Evolutionary conservation across 1,139 yeast genomes (phyloP).

Genomic region (Suhomyces bribrorum): DNA sequence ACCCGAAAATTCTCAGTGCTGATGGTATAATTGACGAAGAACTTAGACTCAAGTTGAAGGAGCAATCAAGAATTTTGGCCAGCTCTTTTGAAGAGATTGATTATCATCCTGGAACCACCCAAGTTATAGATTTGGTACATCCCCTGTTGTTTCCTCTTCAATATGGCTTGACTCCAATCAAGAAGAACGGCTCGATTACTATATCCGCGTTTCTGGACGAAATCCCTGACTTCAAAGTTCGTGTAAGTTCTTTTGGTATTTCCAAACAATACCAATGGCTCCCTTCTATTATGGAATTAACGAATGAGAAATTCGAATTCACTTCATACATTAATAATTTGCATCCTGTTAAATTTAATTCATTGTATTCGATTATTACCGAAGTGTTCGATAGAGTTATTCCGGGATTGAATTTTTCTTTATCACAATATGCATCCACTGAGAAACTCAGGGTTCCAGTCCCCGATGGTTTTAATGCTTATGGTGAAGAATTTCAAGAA

Average conservation of each 20-base stretch:
- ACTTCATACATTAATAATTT: conserved; percentile 43
- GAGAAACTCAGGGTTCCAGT: conserved; percentile 20
- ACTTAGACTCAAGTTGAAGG: too few relatives aligned
- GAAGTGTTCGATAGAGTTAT: conserved; percentile 28
- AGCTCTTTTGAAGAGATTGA: conserved; percentile 24
- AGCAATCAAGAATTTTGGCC: conserved; percentile 16
- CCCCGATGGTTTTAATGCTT: conserved; percentile 19
- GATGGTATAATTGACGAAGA: too few relatives aligned
- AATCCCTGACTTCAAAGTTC: too few relatives aligned
- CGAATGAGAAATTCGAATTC: conserved; percentile 19
- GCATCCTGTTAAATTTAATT: conserved; percentile 29
- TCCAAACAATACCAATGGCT: too few relatives aligned
- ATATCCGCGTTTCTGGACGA: too few relatives aligned
- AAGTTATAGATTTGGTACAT: conserved; percentile 44
- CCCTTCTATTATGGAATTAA: too few relatives aligned
- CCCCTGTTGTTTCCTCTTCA: conserved; percentile 44
- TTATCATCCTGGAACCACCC: conserved; percentile 40
- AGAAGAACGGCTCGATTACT: too few relatives aligned
- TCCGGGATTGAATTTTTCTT: conserved; percentile 33
- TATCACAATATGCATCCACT: conserved; percentile 26
- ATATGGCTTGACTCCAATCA: conserved; percentile 34
- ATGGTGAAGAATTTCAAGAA: conserved; percentile 22
- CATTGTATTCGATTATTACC: conserved; percentile 31
- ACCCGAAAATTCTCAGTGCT: too few relatives aligned
- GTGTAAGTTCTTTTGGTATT: too few relatives aligned